phyloP scores from a whole-genome alignment of 768 basidiomycete species.

The Lactarius psammicola region DNA sequence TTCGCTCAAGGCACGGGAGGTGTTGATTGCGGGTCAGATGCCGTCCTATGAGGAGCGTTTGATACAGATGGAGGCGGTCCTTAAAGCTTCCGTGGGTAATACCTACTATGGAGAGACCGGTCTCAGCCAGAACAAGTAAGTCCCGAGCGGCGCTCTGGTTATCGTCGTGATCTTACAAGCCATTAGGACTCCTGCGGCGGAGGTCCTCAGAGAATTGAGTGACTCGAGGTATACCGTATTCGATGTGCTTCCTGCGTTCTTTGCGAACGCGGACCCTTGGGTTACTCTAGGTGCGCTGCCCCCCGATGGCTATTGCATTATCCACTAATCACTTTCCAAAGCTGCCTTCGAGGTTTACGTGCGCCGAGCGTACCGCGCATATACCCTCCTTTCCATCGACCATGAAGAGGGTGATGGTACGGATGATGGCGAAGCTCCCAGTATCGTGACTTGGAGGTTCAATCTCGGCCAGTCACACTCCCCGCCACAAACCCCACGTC shows the following conservation, averaged over 20 bases:
- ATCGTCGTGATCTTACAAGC: not conserved
- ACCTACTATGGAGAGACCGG: constrained; percentile 89
- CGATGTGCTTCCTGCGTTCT: constrained; percentile 95
- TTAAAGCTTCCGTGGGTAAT: constrained; percentile 83
- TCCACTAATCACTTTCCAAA: constrained; percentile 34
- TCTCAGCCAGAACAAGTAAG: constrained; percentile 52
- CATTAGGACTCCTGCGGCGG: constrained; percentile 73
- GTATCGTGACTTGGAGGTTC: constrained; percentile 91
- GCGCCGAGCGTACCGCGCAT: constrained; percentile 93
- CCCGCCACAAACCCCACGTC: constrained; percentile 77
- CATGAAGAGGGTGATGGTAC: constrained; percentile 88
- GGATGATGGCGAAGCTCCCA: constrained; percentile 80
- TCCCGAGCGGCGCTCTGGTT: not conserved
- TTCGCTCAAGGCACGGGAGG: constrained; percentile 93
- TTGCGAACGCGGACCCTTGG: constrained; percentile 81
- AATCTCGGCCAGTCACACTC: constrained; percentile 88
- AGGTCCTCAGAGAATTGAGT: constrained; percentile 87
- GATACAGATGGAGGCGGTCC: constrained; percentile 90
- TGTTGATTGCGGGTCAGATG: constrained; percentile 93
- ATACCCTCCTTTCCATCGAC: constrained; percentile 86
- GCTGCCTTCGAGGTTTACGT: constrained; percentile 96
- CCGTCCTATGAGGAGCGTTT: constrained; percentile 95
- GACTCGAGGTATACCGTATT: constrained; percentile 97
- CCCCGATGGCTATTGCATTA: not conserved
- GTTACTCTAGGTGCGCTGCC: constrained; percentile 68